Evolutionary conservation across 306 rosid genomes (phyloP).

Genomic region (Pterocarpus macrocarpus): DNA sequence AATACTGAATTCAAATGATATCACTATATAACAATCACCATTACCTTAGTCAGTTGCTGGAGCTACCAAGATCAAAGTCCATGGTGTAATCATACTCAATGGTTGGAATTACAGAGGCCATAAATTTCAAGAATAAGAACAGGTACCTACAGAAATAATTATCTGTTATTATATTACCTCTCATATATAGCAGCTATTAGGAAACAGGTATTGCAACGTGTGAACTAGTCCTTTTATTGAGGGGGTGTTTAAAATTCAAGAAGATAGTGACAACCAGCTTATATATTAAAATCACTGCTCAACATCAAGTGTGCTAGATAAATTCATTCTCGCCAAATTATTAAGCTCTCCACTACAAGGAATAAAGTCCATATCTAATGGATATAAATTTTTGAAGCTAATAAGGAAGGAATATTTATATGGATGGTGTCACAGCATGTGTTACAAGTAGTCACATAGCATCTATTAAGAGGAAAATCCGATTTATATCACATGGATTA

Average conservation of each 20-base stretch:
- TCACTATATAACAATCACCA: neutral
- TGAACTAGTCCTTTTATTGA: neutral
- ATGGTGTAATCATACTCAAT: slow-evolving; percentile 96
- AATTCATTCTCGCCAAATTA: neutral
- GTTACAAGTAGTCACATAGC: neutral
- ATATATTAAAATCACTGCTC: neutral
- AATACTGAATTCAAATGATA: slow-evolving; percentile 11
- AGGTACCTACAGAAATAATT: slow-evolving; percentile 71
- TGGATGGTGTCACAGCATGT: neutral
- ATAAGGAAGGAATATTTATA: neutral
- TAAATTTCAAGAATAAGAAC: slow-evolving; percentile 91
- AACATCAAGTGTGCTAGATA: neutral
- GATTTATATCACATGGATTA: neutral
- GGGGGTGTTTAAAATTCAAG: neutral
- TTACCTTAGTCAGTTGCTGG: slow-evolving; percentile 74
- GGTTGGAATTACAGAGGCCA: slow-evolving; percentile 98
- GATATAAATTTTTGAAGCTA: slow-evolving; percentile 11
- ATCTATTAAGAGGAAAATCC: slow-evolving; percentile 15
- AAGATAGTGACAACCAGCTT: neutral
- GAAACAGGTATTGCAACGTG: neutral
- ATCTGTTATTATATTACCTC: slow-evolving; percentile 8
- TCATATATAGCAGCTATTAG: neutral
- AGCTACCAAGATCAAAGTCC: slow-evolving; percentile 97
- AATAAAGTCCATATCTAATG: neutral
- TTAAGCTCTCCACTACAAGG: neutral